A percentile compares a stretch with the other conserved stretches of the same genome.
Conservation (phyloP, 2,329 filamentous ascomycete genomes). For the Phialocephala sp. region DNA sequence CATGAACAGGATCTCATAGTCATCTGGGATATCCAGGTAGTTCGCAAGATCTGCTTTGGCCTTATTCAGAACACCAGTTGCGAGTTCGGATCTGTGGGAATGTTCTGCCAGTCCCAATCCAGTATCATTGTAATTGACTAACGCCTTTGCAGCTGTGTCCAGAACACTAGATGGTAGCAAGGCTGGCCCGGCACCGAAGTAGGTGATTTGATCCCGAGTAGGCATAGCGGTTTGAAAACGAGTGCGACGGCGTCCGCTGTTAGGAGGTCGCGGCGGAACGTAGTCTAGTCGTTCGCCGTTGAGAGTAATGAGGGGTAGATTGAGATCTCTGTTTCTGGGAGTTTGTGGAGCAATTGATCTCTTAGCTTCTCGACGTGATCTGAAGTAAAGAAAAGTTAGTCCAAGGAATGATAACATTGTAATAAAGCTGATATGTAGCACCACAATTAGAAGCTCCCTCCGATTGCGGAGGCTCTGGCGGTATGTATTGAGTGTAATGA, state of each 20-base stretch:
- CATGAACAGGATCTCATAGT: conserved; percentile 89
- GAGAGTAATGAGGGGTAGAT: too few species aligned
- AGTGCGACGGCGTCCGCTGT: not conserved
- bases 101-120: conserved; percentile 90
- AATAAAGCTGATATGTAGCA: not conserved
- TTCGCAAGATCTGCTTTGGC: conserved; percentile 75
- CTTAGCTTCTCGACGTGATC: not conserved
- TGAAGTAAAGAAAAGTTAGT: not conserved
- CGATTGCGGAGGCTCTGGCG: conserved; percentile 15
- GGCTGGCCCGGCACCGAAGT: conserved; percentile 68
- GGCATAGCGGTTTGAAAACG: conserved; percentile 2
- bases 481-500: not conserved
- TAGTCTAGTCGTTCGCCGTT: not conserved
- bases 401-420: not conserved
- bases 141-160: conserved; percentile 74
- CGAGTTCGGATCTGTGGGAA: conserved; percentile 82
- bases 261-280: not conserved
- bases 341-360: too few species aligned
- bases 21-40: conserved; percentile 81
- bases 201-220: conserved; percentile 13
- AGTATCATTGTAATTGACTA: conserved; percentile 80
- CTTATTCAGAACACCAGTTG: conserved; percentile 78
- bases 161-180: conserved; percentile 81
- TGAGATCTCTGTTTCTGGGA: too few species aligned
- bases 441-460: not conserved